Percentiles rank a stretch among this genome's conserved stretches.
These are phyloP conservation scores for Podospora pseudoanserina DNA, from an alignment of 495 filamentous ascomycete genomes.

Conservation along the genomic window DNA sequence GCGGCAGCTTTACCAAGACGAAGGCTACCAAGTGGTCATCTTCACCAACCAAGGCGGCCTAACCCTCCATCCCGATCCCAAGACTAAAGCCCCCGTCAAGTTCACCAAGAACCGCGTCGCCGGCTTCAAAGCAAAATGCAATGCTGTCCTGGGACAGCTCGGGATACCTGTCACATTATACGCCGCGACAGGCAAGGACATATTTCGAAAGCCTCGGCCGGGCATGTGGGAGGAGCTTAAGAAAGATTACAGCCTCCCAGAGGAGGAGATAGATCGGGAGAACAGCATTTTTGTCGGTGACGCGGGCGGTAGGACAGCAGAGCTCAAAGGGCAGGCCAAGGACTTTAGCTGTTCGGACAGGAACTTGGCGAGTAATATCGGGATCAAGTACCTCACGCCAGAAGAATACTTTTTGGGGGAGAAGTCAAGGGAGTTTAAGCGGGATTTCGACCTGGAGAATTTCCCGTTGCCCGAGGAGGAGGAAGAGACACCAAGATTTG, in stretches of 20 bases:
- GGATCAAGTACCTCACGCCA: conserved; percentile 76
- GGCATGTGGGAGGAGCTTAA: conserved; percentile 90
- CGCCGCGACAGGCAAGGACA: conserved; percentile 76
- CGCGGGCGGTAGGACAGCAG: conserved; percentile 57
- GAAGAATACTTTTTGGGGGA: conserved; percentile 85
- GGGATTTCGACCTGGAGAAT: conserved; percentile 60
- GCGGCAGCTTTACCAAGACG: conserved; percentile 56
- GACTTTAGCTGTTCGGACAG: conserved; percentile 76
- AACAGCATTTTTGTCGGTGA: conserved; percentile 86
- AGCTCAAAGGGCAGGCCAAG: conserved; percentile 33
- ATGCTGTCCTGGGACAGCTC: conserved; percentile 63
- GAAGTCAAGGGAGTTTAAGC: conserved; percentile 54
- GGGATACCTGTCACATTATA: conserved; percentile 77
- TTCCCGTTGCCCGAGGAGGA: conserved; percentile 32
- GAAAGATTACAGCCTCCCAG: conserved; percentile 66
- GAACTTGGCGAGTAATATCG: conserved; percentile 78
- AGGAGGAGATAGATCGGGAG: conserved; percentile 59
- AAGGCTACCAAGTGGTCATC: conserved; percentile 74
- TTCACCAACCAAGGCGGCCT: conserved; percentile 87
- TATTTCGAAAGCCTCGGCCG: conserved; percentile 77
- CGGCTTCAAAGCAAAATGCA: conserved; percentile 76
- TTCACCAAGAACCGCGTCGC: conserved; percentile 57
- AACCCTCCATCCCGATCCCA: conserved; percentile 60
- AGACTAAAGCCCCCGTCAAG: conserved; percentile 59
- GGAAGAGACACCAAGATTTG: conserved; percentile 41